Evolutionary conservation across 2,329 filamentous ascomycete genomes (phyloP).

Genomic region (Fusarium caatingaense): DNA sequence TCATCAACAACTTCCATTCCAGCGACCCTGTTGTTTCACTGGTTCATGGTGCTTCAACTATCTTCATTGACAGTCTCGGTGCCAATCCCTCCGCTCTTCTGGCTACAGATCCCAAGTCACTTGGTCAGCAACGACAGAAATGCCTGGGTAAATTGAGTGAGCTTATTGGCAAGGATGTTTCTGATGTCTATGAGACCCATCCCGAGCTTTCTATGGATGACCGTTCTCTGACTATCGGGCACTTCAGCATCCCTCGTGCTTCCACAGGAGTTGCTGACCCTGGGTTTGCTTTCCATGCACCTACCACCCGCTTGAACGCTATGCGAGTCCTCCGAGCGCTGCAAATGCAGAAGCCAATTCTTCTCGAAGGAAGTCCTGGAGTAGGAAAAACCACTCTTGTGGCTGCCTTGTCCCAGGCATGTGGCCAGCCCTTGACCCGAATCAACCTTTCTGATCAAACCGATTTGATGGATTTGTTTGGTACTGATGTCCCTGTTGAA

Average conservation of each 20-base stretch:
- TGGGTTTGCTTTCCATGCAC: conserved; percentile 78
- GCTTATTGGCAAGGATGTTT: conserved; percentile 73
- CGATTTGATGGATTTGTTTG: conserved; percentile 96
- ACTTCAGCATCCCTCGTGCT: conserved; percentile 72
- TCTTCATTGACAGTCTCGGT: conserved; percentile 94
- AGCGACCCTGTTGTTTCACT: conserved; percentile 60
- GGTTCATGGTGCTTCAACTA: conserved; percentile 91
- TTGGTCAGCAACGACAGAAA: conserved; percentile 75
- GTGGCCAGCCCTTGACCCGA: conserved; percentile 84
- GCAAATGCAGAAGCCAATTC: conserved; percentile 88
- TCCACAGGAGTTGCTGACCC: conserved; percentile 55
- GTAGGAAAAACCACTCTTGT: conserved; percentile 97
- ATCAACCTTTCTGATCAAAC: conserved; percentile 99
- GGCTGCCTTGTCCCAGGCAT: conserved; percentile 81
- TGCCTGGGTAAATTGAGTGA: conserved; percentile 80
- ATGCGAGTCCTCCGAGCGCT: conserved; percentile 92
- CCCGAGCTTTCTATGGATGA: conserved; percentile 68
- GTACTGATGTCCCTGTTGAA: conserved; percentile 94
- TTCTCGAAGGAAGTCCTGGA: conserved; percentile 96
- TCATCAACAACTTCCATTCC: conserved; percentile 77
- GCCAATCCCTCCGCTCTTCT: conserved; percentile 93
- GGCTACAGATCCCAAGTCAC: conserved; percentile 74
- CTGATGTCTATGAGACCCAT: conserved; percentile 71
- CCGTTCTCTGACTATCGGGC: conserved; percentile 72
- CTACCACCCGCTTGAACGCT: conserved; percentile 88